Conservation (phyloP, 331 rosid genomes). For the Saraca asoca region DNA sequence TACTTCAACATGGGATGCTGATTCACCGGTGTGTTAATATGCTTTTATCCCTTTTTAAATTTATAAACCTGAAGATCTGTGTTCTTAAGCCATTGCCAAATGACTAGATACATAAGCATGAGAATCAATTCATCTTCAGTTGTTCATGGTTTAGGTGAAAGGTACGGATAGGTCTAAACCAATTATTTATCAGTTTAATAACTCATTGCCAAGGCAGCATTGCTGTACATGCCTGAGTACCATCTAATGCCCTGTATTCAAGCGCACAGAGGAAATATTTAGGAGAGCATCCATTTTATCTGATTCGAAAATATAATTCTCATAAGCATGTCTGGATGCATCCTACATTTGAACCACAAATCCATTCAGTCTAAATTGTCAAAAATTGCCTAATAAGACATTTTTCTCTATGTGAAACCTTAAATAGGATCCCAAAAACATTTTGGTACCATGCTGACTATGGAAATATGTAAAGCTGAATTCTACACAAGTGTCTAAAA, state of each 20-base stretch:
- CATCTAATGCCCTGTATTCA: not conserved
- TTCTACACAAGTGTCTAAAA: not conserved
- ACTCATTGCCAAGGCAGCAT: conserved; percentile 18
- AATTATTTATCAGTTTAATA: conserved; percentile 11
- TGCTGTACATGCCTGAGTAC: not conserved
- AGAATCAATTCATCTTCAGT: conserved; percentile 6
- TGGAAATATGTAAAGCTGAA: not conserved
- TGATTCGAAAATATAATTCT: not conserved
- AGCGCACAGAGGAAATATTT: not conserved
- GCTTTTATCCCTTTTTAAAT: conserved; percentile 25
- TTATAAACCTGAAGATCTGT: conserved; percentile 18
- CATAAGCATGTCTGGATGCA: not conserved
- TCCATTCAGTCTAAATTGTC: not conserved
- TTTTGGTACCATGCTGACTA: not conserved
- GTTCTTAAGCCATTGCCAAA: conserved; percentile 14
- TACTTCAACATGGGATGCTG: conserved; percentile 99
- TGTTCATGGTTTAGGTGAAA: not conserved
- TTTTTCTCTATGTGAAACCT: not conserved
- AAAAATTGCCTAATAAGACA: not conserved
- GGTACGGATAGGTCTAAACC: not conserved
- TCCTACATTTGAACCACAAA: not conserved
- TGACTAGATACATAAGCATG: not conserved
- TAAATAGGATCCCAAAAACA: not conserved
- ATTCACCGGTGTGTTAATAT: conserved; percentile 74
- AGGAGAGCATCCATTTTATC: conserved; percentile 4